Conservation (phyloP, 345 rosid genomes). For the Gossypium ekmanianum region DNA sequence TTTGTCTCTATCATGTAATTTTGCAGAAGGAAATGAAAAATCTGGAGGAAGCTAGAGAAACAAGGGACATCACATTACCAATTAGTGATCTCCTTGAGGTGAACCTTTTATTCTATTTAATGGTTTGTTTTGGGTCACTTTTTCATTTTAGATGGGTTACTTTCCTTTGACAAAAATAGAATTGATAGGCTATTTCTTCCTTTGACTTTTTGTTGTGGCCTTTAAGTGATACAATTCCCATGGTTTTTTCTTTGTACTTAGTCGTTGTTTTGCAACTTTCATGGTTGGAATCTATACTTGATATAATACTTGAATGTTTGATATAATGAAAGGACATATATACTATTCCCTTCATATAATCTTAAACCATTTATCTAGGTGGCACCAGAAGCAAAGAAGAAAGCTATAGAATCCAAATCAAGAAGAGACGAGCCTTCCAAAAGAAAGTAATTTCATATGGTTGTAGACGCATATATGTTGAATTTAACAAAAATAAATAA, state of each 20-base stretch:
- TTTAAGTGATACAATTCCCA: not conserved
- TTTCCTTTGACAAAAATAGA: not conserved
- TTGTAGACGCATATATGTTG: conserved; percentile 56
- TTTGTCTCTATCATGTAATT: not conserved
- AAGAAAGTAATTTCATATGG: conserved; percentile 53
- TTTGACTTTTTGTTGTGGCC: not conserved
- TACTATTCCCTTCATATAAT: not conserved
- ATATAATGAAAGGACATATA: not conserved
- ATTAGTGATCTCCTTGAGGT: conserved; percentile 64
- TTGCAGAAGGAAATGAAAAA: conserved; percentile 38
- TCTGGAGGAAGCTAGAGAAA: conserved; percentile 20
- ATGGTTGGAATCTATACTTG: not conserved
- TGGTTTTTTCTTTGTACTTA: not conserved
- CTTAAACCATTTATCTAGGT: conserved; percentile 40
- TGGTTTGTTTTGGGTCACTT: not conserved
- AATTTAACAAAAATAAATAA: too few species aligned
- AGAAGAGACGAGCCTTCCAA: conserved; percentile 78
- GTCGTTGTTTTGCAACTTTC: not conserved
- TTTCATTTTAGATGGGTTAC: not conserved
- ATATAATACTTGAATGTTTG: not conserved
- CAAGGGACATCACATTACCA: conserved; percentile 21
- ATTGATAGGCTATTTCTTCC: not conserved
- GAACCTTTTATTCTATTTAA: not conserved
- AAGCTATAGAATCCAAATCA: conserved; percentile 81
- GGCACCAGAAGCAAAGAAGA: conserved; percentile 66